Conservation (phyloP, 2,329 filamentous ascomycete genomes). For the Tolypocladium endophyticum region DNA sequence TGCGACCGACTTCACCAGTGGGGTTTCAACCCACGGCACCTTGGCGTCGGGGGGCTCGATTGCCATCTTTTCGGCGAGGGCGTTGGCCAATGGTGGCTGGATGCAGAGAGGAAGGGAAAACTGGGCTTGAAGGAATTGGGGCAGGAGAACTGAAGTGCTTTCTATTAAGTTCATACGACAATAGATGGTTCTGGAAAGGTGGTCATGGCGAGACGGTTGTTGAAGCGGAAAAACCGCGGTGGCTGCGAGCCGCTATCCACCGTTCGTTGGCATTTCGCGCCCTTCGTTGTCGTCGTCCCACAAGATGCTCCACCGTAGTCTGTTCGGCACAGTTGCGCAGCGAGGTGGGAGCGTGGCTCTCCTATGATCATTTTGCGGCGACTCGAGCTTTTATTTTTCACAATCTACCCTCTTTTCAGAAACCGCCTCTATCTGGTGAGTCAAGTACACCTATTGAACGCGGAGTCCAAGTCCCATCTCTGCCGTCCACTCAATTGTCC, state of each 20-base stretch:
- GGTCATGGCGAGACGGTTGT: background rate
- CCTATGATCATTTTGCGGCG: background rate
- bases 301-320: background rate
- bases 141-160: too few relatives aligned
- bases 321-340: background rate
- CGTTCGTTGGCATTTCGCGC: background rate
- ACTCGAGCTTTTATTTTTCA: background rate
- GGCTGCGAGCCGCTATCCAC: background rate
- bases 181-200: background rate
- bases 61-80: background rate
- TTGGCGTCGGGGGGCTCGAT: background rate
- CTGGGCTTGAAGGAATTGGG: background rate
- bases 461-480: background rate
- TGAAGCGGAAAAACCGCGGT: background rate
- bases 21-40: constrained; percentile 56
- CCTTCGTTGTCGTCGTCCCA: background rate
- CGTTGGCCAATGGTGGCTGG: background rate
- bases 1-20: constrained; percentile 50
- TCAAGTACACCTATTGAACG: background rate
- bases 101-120: background rate
- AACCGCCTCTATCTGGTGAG: too few relatives aligned
- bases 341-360: background rate
- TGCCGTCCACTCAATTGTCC: constrained; percentile 20
- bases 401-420: background rate
- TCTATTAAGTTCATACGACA: too few relatives aligned